Evolutionary conservation across 1,139 yeast genomes (phyloP), one percentile per base, ranked within the genome.

Genomic region (Blastobotrys petasosporus): DNA sequence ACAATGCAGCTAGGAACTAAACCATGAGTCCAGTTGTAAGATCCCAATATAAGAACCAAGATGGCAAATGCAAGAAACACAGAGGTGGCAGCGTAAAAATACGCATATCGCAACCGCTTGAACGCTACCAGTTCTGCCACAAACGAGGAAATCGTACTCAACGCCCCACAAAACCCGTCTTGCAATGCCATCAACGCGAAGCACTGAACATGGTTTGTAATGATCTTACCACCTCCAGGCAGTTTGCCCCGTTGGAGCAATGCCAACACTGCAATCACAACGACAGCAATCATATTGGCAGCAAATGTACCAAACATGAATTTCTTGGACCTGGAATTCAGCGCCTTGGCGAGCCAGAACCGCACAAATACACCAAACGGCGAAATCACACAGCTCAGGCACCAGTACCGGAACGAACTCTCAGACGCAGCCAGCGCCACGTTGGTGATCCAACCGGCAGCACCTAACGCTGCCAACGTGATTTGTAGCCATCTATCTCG

Each of bases 91-190:
- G 69, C 76, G 53, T 78, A 78, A 1, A 55, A 44, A 55, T 75
- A 76, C 2, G 72, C 64, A 32, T 60, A 37, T 4, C 48, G 42
- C n/a, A 49, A 32, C 4, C 45, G 44, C 41, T 44, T 52, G 9
- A 81, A 56, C 0, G 67, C 68, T 53, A 70, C 70, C 37, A 85
- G 62, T 60, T 88, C 96, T 30, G 75, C 78, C 2, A 84, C 74
- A 56, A 87, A 82, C 0, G 95, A 82, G 47, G 88, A 80, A 32
- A 85, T 77, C 0, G 96, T 88, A 32, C 92, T 80, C 40, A 85
- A 64, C 3, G 80, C 73, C 0, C 95, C 96, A 60, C 94, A 82
- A 51, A 80, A 82, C 0, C 96, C 96, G 53, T 77, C 76, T 10
- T 68, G 71, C 1, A 86, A 62, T 0, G 85, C 94, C 8, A 56